Evolutionary conservation across 108 stramenopile genomes (phyloP).

Genomic region (Nitzschia sp.): DNA sequence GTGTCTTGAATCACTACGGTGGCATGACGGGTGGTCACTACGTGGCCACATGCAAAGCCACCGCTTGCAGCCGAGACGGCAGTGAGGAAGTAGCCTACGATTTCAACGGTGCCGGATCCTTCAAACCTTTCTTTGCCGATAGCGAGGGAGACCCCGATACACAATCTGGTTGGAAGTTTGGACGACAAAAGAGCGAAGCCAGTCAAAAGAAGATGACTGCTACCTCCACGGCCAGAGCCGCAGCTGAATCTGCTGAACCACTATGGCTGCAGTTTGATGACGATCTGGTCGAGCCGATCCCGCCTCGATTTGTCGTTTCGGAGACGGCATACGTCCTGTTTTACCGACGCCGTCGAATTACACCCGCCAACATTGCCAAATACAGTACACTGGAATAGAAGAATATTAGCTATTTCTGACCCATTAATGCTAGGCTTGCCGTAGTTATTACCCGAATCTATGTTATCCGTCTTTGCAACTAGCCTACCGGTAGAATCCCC

Average conservation of each 20-base stretch:
- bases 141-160: slow-evolving; percentile 50
- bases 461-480: no score
- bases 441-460: no score
- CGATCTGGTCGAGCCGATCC: slow-evolving; percentile 88
- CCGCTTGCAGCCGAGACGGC: slow-evolving; percentile 81
- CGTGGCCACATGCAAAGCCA: slow-evolving; percentile 90
- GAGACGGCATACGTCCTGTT: slow-evolving; percentile 95
- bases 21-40: slow-evolving; percentile 97
- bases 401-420: no score
- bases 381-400: slow-evolving; percentile 72
- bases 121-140: slow-evolving; percentile 24
- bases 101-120: slow-evolving; percentile 65
- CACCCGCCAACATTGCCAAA: slow-evolving; percentile 82
- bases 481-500: no score
- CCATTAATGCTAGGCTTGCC: no score
- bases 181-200: slow-evolving; percentile 58
- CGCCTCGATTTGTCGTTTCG: slow-evolving; percentile 79
- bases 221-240: slow-evolving; percentile 46
- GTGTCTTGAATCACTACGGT: slow-evolving; percentile 95
- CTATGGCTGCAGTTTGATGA: slow-evolving; percentile 97
- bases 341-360: slow-evolving; percentile 85
- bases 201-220: slow-evolving; percentile 52
- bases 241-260: slow-evolving; percentile 73
- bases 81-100: slow-evolving; percentile 83
- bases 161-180: slow-evolving; percentile 68